Conservation (phyloP, 2,329 filamentous ascomycete genomes). For the Leptosphaerulina australis region DNA sequence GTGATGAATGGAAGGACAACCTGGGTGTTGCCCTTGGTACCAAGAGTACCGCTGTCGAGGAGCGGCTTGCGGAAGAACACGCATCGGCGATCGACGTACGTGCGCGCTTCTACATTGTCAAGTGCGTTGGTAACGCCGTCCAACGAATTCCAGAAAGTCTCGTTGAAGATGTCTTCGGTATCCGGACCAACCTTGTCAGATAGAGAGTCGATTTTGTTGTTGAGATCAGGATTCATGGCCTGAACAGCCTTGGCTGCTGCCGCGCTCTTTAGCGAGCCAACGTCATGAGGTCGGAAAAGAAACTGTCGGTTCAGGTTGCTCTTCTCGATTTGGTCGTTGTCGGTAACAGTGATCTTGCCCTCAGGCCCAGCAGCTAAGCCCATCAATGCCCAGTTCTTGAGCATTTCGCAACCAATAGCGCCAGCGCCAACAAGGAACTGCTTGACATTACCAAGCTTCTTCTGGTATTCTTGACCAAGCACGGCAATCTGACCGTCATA, state of each 20-base stretch:
- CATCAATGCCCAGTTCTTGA: conserved; percentile 99
- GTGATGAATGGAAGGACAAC: conserved; percentile 90
- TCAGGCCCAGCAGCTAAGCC: conserved; percentile 86
- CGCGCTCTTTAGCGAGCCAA: conserved; percentile 96
- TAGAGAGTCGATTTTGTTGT: conserved; percentile 81
- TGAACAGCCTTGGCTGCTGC: conserved; percentile 88
- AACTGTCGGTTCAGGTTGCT: conserved; percentile 98
- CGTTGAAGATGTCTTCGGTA: conserved; percentile 93
- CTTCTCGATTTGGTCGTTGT: conserved; percentile 99
- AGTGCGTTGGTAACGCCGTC: conserved; percentile 96
- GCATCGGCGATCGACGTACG: conserved; percentile 93
- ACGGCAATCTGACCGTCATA: conserved; percentile 98
- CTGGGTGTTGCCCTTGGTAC: conserved; percentile 98
- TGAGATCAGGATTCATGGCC: conserved; percentile 92
- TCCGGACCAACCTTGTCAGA: conserved; percentile 90
- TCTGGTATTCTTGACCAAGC: conserved; percentile 90
- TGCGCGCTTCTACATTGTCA: conserved; percentile 96
- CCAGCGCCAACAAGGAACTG: conserved; percentile 96
- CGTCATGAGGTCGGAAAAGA: conserved; percentile 90
- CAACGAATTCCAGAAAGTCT: conserved; percentile 84
- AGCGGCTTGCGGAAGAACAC: conserved; percentile 98
- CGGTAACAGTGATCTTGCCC: conserved; percentile 89
- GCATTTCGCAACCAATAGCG: conserved; percentile 97
- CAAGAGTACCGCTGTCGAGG: conserved; percentile 95
- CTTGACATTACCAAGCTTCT: conserved; percentile 87